Percentiles rank a stretch among this genome's conserved stretches.
These are phyloP conservation scores for Myriosclerotinia scirpicola DNA, from an alignment of 2,329 filamentous ascomycete species.

Conservation along the genomic window DNA sequence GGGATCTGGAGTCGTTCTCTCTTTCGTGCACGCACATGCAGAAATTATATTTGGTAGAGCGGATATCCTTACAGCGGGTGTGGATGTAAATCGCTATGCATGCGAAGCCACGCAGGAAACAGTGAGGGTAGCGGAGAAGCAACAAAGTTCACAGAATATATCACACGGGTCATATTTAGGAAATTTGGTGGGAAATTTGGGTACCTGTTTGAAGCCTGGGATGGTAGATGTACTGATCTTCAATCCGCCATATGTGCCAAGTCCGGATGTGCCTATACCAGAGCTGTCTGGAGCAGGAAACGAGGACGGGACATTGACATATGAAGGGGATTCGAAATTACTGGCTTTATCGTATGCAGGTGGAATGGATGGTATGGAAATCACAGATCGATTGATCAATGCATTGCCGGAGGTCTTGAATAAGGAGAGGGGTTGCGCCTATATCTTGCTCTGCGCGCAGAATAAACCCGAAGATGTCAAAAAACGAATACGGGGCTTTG, in stretches of 20 bases:
- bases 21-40: constrained; percentile 79
- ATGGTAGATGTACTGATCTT: constrained; percentile 84
- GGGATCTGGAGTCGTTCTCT: constrained; percentile 91
- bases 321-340: constrained; percentile 79
- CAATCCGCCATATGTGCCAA: constrained; percentile 96
- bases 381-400: constrained; percentile 75
- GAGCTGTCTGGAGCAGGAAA: constrained; percentile 44
- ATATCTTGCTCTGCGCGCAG: constrained; percentile 85
- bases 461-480: constrained; percentile 81
- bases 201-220: constrained; percentile 56
- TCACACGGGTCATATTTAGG: constrained; percentile 59
- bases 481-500: constrained; percentile 57
- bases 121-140: constrained; percentile 51
- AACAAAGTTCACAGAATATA: constrained; percentile 40
- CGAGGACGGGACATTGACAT: constrained; percentile 45
- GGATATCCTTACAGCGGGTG: constrained; percentile 69
- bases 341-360: constrained; percentile 87
- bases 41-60: constrained; percentile 68
- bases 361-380: constrained; percentile 89
- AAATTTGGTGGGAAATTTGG: constrained; percentile 69
- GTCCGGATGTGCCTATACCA: constrained; percentile 63
- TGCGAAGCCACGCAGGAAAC: constrained; percentile 75
- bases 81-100: constrained; percentile 84
- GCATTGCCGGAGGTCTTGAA: constrained; percentile 65
- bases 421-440: constrained; percentile 71